Evolutionary conservation across 352 stramenopile genomes (phyloP).

Genomic region (Elongisporangium anandrum): DNA sequence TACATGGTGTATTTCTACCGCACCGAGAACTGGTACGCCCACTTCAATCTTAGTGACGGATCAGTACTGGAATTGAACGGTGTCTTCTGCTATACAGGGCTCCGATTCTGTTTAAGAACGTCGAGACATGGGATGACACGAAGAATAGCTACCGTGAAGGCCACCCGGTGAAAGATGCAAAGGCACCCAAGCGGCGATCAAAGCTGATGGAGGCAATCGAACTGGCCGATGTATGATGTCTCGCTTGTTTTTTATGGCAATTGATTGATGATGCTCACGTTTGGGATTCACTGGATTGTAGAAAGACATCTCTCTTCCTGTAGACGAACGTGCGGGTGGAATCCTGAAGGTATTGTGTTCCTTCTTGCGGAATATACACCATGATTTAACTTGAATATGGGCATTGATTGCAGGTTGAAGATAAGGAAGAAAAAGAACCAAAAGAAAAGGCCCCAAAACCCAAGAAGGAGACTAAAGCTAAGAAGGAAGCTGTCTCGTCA

Average conservation of each 20-base stretch:
- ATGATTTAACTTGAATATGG: not conserved
- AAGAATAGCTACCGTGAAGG: slow-evolving; percentile 66
- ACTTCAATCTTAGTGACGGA: not conserved
- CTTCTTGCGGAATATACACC: not conserved
- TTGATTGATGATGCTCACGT: slow-evolving; percentile 6
- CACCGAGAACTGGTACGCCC: slow-evolving; percentile 67
- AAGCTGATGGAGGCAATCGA: slow-evolving; percentile 68
- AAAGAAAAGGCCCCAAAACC: slow-evolving; percentile 11
- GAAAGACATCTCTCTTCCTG: not conserved
- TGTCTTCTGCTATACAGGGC: slow-evolving; percentile 24
- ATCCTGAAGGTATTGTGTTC: not conserved
- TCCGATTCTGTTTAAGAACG: slow-evolving; percentile 50
- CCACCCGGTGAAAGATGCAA: slow-evolving; percentile 59
- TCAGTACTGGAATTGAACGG: slow-evolving; percentile 3
- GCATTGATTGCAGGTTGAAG: not conserved
- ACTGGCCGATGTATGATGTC: slow-evolving; percentile 44
- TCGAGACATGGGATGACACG: slow-evolving; percentile 68
- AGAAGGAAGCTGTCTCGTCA: not conserved
- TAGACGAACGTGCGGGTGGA: not conserved
- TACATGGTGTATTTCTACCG: slow-evolving; percentile 77
- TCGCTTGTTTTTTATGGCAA: not conserved
- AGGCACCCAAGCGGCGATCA: slow-evolving; percentile 63
- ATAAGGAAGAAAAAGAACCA: not conserved
- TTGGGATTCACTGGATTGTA: not conserved
- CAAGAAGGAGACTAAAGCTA: slow-evolving; percentile 4